Evolutionary conservation across 495 filamentous ascomycete genomes (phyloP).

Genomic region (Baudoinia panamericana): DNA sequence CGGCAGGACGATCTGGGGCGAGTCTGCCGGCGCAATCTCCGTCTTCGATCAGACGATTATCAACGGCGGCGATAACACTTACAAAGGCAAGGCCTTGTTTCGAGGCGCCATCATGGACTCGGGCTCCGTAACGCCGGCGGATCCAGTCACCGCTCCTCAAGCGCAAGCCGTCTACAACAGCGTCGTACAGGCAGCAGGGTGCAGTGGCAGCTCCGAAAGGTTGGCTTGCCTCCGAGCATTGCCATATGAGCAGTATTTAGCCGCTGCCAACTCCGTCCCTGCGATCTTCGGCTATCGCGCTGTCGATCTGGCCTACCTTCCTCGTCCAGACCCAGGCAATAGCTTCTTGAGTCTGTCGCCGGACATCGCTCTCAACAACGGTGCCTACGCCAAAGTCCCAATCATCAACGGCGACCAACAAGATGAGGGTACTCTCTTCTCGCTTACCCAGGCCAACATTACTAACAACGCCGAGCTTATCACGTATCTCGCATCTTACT

Average conservation of each 20-base stretch:
- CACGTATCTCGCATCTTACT: slow-evolving; percentile 49
- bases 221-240: slow-evolving; percentile 17
- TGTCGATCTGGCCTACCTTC: slow-evolving; percentile 13
- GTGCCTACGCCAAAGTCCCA: slow-evolving; percentile 43
- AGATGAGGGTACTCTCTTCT: slow-evolving; percentile 48
- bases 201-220: slow-evolving; percentile 36
- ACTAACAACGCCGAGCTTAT: slow-evolving; percentile 43
- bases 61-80: slow-evolving; percentile 17
- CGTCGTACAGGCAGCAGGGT: slow-evolving; percentile 49
- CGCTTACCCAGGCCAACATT: slow-evolving; percentile 50
- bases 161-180: slow-evolving; percentile 50
- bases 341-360: slow-evolving; percentile 36
- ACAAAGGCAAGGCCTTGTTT: slow-evolving; percentile 11
- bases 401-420: slow-evolving; percentile 49
- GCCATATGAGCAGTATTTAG: slow-evolving; percentile 10
- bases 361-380: slow-evolving; percentile 36
- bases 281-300: slow-evolving; percentile 17
- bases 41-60: slow-evolving; percentile 17
- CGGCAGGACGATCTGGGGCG: slow-evolving; percentile 28
- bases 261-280: slow-evolving; percentile 18
- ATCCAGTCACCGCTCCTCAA: slow-evolving; percentile 49
- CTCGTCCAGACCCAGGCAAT: slow-evolving; percentile 15
- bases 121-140: slow-evolving; percentile 37
- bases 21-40: slow-evolving; percentile 22
- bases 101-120: slow-evolving; percentile 14